A percentile compares a stretch with the other conserved stretches of the same genome.
These are phyloP conservation scores for Artomyces pyxidatus DNA, from an alignment of 768 basidiomycete species.

Conservation along the genomic window DNA sequence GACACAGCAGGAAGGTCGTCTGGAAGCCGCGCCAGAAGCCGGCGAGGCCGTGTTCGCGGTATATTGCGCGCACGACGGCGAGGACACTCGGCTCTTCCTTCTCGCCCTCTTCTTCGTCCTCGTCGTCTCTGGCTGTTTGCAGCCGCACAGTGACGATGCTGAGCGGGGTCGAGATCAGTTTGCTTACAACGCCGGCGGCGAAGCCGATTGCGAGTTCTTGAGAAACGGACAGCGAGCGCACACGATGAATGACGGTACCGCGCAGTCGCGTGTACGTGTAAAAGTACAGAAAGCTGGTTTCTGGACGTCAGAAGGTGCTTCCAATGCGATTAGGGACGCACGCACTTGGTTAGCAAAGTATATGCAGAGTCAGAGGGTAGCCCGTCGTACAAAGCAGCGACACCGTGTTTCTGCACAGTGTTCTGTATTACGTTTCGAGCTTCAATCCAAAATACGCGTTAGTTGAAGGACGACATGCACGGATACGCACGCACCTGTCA, in stretches of 20 bases:
- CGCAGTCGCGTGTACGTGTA: constrained; percentile 48
- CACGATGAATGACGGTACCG: constrained; percentile 31
- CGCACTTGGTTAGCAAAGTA: constrained; percentile 46
- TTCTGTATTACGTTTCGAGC: constrained; percentile 26
- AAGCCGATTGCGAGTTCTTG: constrained; percentile 50
- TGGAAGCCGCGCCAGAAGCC: constrained; percentile 57
- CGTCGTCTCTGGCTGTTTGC: constrained; percentile 35
- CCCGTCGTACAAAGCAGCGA: constrained; percentile 42
- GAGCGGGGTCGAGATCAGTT: constrained; percentile 46
- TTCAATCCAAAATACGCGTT: no score
- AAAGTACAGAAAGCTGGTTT: constrained; percentile 50
- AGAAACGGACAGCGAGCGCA: constrained; percentile 22
- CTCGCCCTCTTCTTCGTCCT: constrained; percentile 15
- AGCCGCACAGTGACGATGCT: constrained; percentile 47
- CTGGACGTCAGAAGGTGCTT: background rate
- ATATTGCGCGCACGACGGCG: constrained; percentile 33
- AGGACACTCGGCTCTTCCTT: constrained; percentile 17
- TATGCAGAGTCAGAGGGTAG: constrained; percentile 43
- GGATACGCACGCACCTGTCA: constrained; percentile 9
- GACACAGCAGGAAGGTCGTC: constrained; percentile 38
- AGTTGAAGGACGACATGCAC: background rate
- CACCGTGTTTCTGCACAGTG: constrained; percentile 33
- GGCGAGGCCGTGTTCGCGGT: constrained; percentile 36
- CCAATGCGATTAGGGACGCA: background rate
- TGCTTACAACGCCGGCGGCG: constrained; percentile 46